Base-by-base conservation (phyloP, 2,329 filamentous ascomycete genomes). In the Drechslerella coelobrocha region DNA sequence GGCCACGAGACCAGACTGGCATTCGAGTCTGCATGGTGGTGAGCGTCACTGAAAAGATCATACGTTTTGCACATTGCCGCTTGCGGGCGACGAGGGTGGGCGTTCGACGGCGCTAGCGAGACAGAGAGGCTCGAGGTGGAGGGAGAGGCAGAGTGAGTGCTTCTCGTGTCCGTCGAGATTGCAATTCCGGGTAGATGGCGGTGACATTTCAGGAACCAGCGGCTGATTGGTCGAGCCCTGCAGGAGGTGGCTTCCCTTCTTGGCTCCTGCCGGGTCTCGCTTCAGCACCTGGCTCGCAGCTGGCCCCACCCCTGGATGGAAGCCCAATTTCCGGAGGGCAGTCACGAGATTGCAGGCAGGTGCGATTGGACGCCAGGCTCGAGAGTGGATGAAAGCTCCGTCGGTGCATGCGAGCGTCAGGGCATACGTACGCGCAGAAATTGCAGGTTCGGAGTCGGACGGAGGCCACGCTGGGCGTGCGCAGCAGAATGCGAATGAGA, bases 281-380 rank as follows among this genome's bases (percentile, higher is more conserved):
- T 61, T 62, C 57, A 57, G 57, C 47, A 57, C 65, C 65, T 54
- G 57, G 65, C 53, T 48, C 17, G 52, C 57, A 55, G 54, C 56
- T 48, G 56, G 50, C 55, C 48, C 56, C 14, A 6, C 8, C 8
- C 19, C 17, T 45, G 41, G 41, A 5, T 31, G 29, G 19, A 21
- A 10, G 19, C 2, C 41, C 17, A 19, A 45, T 21, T 45, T 45
- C 19, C 41, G n/a, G 41, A 10, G 4, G 41, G 41, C 41, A 14
- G 41, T 45, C 41, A 45, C 41, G 41, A 45, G 41, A 45, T 45
- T 45, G 41, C 41, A 45, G 41, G 41, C 41, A 45, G 41, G 41
- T 45, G 41, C 41, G 41, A 45, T 45, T 45, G 41, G 41, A 45
- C 41, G 41, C 41, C 41, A 19, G 41, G 41, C 2, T 4, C 4